Evolutionary conservation across 108 stramenopile species (phyloP).

Genomic region (Hondaea fermentalgiana): DNA sequence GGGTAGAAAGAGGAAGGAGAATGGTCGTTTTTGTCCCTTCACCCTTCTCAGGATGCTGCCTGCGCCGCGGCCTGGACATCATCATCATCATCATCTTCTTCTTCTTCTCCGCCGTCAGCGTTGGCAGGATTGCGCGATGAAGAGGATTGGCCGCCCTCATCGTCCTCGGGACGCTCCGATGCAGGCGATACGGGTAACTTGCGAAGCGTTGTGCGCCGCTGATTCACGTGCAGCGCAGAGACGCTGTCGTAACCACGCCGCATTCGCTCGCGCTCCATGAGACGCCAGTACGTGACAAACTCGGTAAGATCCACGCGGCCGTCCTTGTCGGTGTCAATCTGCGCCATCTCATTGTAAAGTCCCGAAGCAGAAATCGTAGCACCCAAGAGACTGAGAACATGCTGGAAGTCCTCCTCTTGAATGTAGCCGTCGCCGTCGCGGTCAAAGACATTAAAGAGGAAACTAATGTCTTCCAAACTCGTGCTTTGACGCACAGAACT

Average conservation of each 20-base stretch:
- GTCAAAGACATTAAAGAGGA: not conserved
- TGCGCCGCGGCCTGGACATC: not conserved
- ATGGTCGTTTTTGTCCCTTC: not conserved
- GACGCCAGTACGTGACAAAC: not conserved
- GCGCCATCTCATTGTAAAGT: not conserved
- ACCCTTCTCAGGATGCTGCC: not conserved
- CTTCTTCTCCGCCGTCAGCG: not conserved
- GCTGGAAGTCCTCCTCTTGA: not conserved
- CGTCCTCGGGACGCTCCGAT: too few relatives aligned
- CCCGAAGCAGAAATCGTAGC: not conserved
- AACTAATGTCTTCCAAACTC: not conserved
- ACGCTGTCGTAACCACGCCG: not conserved
- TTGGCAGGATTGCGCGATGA: not conserved
- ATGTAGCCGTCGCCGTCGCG: conserved; percentile 18
- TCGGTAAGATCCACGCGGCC: not conserved
- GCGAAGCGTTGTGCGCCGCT: not conserved
- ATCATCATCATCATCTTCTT: not conserved
- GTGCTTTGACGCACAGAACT: not conserved
- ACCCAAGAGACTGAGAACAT: not conserved
- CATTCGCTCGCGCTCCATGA: conserved; percentile 15
- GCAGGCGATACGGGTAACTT: not conserved
- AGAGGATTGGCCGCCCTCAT: too few relatives aligned
- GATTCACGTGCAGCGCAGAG: not conserved
- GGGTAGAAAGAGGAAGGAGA: not conserved
- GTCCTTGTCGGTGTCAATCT: not conserved